Evolutionary conservation across 208 protist species (phyloP).

Genomic region (Trypanosoma cruzi): DNA sequence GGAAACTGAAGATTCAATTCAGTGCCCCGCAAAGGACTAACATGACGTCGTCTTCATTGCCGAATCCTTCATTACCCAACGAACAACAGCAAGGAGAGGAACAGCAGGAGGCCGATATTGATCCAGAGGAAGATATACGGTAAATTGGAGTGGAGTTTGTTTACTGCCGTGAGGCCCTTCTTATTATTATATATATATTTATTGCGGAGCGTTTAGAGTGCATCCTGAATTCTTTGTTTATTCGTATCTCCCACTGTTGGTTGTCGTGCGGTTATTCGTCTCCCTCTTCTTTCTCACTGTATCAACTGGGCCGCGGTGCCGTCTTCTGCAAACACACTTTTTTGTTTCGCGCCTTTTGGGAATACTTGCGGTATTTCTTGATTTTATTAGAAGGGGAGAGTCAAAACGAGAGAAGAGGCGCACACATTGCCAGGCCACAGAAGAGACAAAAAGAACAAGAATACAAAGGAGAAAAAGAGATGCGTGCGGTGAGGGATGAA

Average conservation of each 20-base stretch:
- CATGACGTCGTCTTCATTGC: too few species aligned
- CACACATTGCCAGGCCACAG: background rate
- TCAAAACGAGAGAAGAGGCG: background rate
- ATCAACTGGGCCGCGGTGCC: too few species aligned
- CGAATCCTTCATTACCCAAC: background rate
- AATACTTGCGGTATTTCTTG: too few species aligned
- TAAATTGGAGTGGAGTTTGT: background rate
- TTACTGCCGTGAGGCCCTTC: background rate
- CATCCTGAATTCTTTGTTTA: too few species aligned
- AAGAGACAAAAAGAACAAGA: background rate
- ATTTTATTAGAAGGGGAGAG: background rate
- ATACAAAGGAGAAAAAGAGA: background rate
- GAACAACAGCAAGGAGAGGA: constrained; percentile 9
- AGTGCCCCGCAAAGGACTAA: constrained; percentile 5
- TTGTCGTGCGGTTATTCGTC: too few species aligned
- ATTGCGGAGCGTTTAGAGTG: too few species aligned
- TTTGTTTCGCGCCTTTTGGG: too few species aligned
- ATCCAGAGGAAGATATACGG: constrained; percentile 26
- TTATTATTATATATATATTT: constrained; percentile 10
- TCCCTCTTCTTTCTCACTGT: too few species aligned
- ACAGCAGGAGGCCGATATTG: constrained; percentile 26
- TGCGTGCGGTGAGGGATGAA: background rate
- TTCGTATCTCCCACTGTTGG: too few species aligned
- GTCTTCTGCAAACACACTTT: too few species aligned
- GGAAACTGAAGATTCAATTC: constrained; percentile 50